These are phyloP conservation scores for Trypanosoma avium DNA, from an alignment of 208 protist species.

Conservation along the genomic window DNA sequence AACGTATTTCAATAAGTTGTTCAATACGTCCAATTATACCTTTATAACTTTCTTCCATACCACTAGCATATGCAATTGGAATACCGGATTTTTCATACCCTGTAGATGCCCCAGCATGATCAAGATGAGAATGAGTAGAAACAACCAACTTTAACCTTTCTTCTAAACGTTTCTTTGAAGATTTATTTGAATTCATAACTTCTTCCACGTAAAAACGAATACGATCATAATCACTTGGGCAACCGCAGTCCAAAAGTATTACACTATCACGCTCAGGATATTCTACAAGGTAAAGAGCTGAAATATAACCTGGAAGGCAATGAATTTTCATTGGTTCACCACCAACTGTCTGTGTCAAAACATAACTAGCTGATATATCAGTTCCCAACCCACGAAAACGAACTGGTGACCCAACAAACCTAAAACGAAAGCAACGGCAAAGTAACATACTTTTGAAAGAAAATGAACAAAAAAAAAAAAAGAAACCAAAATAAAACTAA, in stretches of 20 bases:
- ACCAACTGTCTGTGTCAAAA: conserved; percentile 20
- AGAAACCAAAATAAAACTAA: conserved; percentile 10
- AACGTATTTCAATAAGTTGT: conserved; percentile 32
- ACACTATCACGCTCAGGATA: conserved; percentile 33
- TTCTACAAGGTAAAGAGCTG: conserved; percentile 41
- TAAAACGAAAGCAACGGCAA: conserved; percentile 10
- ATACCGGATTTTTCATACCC: conserved; percentile 32
- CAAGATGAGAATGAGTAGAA: conserved; percentile 44
- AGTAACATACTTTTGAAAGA: conserved; percentile 1
- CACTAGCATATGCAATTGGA: conserved; percentile 25
- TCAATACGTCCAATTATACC: conserved; percentile 18
- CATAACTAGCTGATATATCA: conserved; percentile 36
- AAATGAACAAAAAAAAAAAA: conserved; percentile 24
- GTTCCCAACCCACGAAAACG: conserved; percentile 23
- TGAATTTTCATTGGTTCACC: conserved; percentile 42
- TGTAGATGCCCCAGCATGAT: conserved; percentile 40
- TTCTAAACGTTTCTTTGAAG: conserved; percentile 24
- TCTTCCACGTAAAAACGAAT: conserved; percentile 49
- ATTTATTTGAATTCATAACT: conserved; percentile 23
- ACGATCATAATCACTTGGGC: conserved; percentile 37
- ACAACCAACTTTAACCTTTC: conserved; percentile 39
- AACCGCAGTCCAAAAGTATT: conserved; percentile 47
- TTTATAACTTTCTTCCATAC: conserved; percentile 33
- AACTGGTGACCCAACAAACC: conserved; percentile 35
- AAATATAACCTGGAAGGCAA: conserved; percentile 43